Evolutionary conservation across 805 yeast genomes (phyloP), one percentile per base, ranked within the genome.

Genomic region (Saitoella complicata): DNA sequence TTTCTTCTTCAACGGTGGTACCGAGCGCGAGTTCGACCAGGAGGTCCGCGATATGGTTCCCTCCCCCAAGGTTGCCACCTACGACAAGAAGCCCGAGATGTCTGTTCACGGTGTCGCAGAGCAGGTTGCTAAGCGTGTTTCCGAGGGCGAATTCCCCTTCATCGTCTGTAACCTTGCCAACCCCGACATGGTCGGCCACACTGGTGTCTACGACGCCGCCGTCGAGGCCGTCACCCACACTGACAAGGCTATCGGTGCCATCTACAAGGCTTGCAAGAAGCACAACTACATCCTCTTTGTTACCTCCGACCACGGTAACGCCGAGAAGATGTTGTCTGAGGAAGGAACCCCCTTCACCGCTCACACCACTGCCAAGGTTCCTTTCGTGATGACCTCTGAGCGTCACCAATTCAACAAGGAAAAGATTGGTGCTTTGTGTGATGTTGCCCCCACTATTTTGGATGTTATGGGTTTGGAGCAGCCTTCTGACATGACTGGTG

Each of bases 161-260:
- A 51, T 51, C 31, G 50, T 51, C 53, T 51, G 54, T 47, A 51
- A 51, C 39, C 46, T 51, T 13, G 54, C 54, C 6, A 53, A 53
- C 7, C 54, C 54, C 11, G 54, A 51, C 39, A 51, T 51, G 54
- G 54, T 51, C 21, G 54, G 54, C 32, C 54, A 51, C 44, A 51
- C 54, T 5, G 54, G 54, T 32, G 50, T 48, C 21, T 51, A 51
- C 45, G 54, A 51, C 33, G 50, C 54, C 30, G 54, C 54, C 10
- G 46, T 51, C 21, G 44, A 46, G 40, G 54, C 54, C 7, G 54
- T 51, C 31, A 40, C 46, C 9, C 51, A 50, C 45, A 50, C 53
- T 43, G 54, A 51, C 45, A 45, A 42, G 45, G 51, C 54, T 30
- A 51, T 51, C 46, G 40, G 39, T 40, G 38, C 39, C 31, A 48